A percentile compares a stretch with the other conserved stretches of the same genome.
These are phyloP conservation scores for Xenoacremonium recifei DNA, from an alignment of 2,329 filamentous ascomycete species.

Conservation along the genomic window DNA sequence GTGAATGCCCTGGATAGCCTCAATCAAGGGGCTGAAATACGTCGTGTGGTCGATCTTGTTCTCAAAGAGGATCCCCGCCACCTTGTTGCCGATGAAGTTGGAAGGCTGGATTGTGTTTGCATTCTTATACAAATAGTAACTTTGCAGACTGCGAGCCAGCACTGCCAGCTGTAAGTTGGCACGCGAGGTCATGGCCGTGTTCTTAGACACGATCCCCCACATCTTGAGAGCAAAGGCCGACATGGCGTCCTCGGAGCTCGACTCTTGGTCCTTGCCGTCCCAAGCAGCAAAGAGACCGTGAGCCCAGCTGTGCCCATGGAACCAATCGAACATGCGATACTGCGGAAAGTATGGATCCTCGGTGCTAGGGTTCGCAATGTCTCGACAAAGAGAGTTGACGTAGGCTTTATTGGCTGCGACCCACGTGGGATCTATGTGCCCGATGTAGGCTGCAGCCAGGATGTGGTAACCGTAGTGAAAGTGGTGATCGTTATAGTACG, in stretches of 20 bases:
- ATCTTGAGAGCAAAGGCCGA: slow-evolving; percentile 86
- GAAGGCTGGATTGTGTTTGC: slow-evolving; percentile 69
- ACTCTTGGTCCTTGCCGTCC: slow-evolving; percentile 83
- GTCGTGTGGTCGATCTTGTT: slow-evolving; percentile 95
- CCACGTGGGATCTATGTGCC: slow-evolving; percentile 74
- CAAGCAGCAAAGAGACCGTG: slow-evolving; percentile 69
- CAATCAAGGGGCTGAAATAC: slow-evolving; percentile 74
- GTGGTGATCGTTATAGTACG: slow-evolving; percentile 75
- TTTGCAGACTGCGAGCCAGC: slow-evolving; percentile 67
- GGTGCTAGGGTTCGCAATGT: slow-evolving; percentile 72
- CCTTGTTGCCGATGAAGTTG: slow-evolving; percentile 79
- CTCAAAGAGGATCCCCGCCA: slow-evolving; percentile 74
- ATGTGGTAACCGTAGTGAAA: slow-evolving; percentile 89
- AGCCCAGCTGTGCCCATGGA: slow-evolving; percentile 91
- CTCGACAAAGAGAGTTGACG: slow-evolving; percentile 81
- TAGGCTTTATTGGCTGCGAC: slow-evolving; percentile 70
- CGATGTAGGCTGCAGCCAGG: slow-evolving; percentile 80
- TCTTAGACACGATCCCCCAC: slow-evolving; percentile 81
- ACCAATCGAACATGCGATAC: slow-evolving; percentile 88
- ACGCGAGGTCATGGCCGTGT: slow-evolving; percentile 74
- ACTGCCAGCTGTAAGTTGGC: slow-evolving; percentile 84
- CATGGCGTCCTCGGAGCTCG: slow-evolving; percentile 87
- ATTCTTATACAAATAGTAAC: slow-evolving; percentile 78
- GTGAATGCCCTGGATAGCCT: slow-evolving; percentile 77
- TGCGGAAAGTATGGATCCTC: slow-evolving; percentile 77